Conservation (phyloP, 2,329 filamentous ascomycete genomes). For the Metarhizium sp. region DNA sequence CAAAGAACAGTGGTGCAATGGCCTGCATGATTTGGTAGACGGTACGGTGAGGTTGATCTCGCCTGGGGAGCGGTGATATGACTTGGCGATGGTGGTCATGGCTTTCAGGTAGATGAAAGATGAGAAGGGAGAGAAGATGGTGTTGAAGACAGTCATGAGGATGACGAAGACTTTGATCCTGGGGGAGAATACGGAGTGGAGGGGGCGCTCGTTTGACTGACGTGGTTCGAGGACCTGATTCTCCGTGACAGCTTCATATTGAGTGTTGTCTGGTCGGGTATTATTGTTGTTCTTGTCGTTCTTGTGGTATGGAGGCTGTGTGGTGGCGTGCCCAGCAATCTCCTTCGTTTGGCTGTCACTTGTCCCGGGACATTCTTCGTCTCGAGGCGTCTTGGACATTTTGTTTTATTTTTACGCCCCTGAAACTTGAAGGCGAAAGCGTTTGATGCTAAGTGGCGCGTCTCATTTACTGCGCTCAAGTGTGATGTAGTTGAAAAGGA, state of each 20-base stretch:
- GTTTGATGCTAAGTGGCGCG: neutral
- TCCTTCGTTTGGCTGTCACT: neutral
- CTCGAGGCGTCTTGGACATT: neutral
- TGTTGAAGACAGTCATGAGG: conserved; percentile 17
- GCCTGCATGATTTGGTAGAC: conserved; percentile 42
- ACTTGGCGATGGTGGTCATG: conserved; percentile 28
- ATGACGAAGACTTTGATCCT: conserved; percentile 16
- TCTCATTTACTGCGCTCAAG: too few relatives aligned
- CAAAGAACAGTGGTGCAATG: conserved; percentile 39
- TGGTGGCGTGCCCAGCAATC: neutral
- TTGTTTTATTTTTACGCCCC: too few relatives aligned
- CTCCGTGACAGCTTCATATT: neutral
- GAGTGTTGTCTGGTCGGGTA: neutral
- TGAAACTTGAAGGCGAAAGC: too few relatives aligned
- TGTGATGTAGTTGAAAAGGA: too few relatives aligned
- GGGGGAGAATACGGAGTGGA: conserved; percentile 15
- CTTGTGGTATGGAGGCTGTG: neutral
- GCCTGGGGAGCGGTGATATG: conserved; percentile 23
- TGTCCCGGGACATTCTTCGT: neutral
- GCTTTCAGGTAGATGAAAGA: conserved; percentile 36
- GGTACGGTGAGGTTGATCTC: conserved; percentile 32
- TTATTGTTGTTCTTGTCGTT: neutral
- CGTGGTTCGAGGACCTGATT: neutral
- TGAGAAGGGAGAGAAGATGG: conserved; percentile 21
- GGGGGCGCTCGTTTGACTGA: conserved; percentile 1